A percentile compares a stretch with the other conserved stretches of the same genome.
These are phyloP conservation scores for Vanderwaltozyma yarrowii DNA, from an alignment of 805 yeast species.

Conservation along the genomic window DNA sequence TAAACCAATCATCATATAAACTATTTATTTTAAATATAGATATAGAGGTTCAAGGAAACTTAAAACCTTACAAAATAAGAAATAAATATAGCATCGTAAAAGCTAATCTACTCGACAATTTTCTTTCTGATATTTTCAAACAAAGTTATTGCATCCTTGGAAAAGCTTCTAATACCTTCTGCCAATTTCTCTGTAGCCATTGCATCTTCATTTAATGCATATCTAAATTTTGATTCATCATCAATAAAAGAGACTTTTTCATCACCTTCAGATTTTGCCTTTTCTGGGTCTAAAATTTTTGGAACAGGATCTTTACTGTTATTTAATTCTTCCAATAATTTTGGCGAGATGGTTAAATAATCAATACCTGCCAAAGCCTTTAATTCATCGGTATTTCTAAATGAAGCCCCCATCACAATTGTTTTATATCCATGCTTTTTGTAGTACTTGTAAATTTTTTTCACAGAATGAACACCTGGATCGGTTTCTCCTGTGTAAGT, in stretches of 20 bases:
- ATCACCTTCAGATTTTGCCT: conserved; percentile 39
- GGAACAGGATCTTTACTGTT: conserved; percentile 72
- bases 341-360: conserved; percentile 88
- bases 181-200: conserved; percentile 97
- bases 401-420: conserved; percentile 98
- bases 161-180: conserved; percentile 95
- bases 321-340: conserved; percentile 74
- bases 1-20: background rate
- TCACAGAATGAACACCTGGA: conserved; percentile 92
- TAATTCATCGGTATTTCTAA: conserved; percentile 93
- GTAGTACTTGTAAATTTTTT: conserved; percentile 86
- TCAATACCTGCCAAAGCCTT: conserved; percentile 94
- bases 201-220: conserved; percentile 83
- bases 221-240: conserved; percentile 85
- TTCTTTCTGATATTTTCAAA: conserved; percentile 23
- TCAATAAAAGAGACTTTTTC: conserved; percentile 70
- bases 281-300: conserved; percentile 58
- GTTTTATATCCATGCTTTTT: conserved; percentile 92
- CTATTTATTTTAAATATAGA: background rate
- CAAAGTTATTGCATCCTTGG: conserved; percentile 83
- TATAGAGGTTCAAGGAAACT: no score
- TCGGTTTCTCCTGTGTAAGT: conserved; percentile 63
- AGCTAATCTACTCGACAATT: background rate
- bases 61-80: background rate
- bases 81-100: background rate